These are phyloP conservation scores for Ulota crispa DNA, from an alignment of 225 moss, liverwort and hornwort species.

Conservation along the genomic window DNA sequence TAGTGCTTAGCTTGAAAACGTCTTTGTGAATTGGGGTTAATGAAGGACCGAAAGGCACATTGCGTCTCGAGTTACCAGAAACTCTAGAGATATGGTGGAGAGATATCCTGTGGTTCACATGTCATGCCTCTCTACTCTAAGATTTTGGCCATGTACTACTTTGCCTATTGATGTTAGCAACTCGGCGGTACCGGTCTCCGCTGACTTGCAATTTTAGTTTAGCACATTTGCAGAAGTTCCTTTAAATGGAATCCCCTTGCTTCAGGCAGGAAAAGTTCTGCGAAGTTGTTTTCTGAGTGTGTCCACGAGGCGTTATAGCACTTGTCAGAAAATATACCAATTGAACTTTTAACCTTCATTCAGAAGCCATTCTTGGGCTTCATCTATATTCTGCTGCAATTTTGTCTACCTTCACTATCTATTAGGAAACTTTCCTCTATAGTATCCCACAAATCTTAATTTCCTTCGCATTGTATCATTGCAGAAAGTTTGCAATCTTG, in stretches of 20 bases:
- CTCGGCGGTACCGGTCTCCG: background rate
- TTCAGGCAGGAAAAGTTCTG: background rate
- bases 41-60: constrained; percentile 17
- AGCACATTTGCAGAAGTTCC: background rate
- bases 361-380: no score
- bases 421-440: no score
- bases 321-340: no score
- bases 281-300: background rate
- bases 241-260: background rate
- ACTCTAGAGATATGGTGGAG: background rate
- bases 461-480: no score
- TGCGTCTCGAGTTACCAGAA: background rate
- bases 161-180: constrained; percentile 12
- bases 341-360: no score
- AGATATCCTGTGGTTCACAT: constrained; percentile 1
- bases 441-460: no score
- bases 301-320: background rate
- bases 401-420: no score
- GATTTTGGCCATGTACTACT: background rate
- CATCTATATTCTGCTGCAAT: no score
- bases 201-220: constrained; percentile 4
- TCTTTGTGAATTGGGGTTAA: background rate
- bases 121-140: constrained; percentile 6
- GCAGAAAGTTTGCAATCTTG: no score
- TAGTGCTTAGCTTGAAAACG: constrained; percentile 17